phyloP scores from a whole-genome alignment of 352 stramenopile species.

The Phytopythium mirpurense region DNA sequence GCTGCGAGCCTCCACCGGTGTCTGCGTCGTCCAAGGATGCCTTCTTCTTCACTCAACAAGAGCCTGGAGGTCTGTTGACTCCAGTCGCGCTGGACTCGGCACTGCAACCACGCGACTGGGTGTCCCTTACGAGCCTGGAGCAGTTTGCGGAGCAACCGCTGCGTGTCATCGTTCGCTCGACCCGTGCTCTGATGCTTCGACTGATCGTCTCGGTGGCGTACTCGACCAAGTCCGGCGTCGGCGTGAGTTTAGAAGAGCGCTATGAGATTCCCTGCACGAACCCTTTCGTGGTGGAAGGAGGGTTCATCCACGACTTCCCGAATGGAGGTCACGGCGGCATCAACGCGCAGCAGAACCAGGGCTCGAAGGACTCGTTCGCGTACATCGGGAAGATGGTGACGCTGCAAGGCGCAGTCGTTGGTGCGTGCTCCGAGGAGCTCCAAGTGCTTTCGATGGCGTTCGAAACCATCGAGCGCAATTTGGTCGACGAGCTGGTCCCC shows the following conservation, averaged over 20 bases:
- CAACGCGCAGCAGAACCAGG: constrained; percentile 8
- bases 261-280: constrained; percentile 61
- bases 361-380: constrained; percentile 37
- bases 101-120: constrained; percentile 46
- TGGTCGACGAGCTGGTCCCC: constrained; percentile 22
- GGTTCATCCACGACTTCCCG: constrained; percentile 63
- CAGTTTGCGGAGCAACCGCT: constrained; percentile 38
- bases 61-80: constrained; percentile 21
- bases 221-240: constrained; percentile 56
- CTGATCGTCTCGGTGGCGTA: constrained; percentile 56
- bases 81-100: constrained; percentile 40
- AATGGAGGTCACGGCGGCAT: constrained; percentile 28
- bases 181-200: constrained; percentile 28
- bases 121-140: constrained; percentile 30
- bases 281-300: constrained; percentile 48
- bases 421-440: constrained; percentile 45
- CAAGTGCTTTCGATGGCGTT: constrained; percentile 51
- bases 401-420: constrained; percentile 47
- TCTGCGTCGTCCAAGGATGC: constrained; percentile 35
- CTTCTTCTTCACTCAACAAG: constrained; percentile 54
- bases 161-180: constrained; percentile 54
- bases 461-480: constrained; percentile 28
- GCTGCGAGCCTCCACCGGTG: constrained; percentile 43
- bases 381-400: constrained; percentile 65
- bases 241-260: constrained; percentile 57